phyloP scores from a whole-genome alignment of 139 green algal genomes.

The Coelastrella sp. region DNA sequence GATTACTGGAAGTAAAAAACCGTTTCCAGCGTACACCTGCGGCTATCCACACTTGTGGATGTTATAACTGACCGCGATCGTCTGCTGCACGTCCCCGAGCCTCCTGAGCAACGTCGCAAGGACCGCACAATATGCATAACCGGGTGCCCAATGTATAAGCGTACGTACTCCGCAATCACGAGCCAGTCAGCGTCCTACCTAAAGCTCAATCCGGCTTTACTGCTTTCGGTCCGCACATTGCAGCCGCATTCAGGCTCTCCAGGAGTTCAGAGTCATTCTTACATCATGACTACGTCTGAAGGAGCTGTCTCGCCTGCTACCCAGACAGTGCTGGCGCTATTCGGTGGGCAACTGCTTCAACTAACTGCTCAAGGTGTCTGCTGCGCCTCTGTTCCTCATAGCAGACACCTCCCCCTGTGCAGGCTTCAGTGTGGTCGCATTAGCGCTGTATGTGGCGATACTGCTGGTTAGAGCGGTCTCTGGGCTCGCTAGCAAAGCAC shows the following conservation, averaged over 20 bases:
- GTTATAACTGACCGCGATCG: too few relatives aligned
- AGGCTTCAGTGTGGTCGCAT: conserved; percentile 15
- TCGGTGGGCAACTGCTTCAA: conserved; percentile 25
- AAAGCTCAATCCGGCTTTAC: too few relatives aligned
- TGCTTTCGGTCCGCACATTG: too few relatives aligned
- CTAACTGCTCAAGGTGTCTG: background rate
- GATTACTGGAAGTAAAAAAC: too few relatives aligned
- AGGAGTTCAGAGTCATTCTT: background rate
- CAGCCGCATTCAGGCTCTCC: background rate
- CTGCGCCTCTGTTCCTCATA: background rate
- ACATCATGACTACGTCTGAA: background rate
- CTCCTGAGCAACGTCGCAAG: too few relatives aligned
- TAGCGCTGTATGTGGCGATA: conserved; percentile 3
- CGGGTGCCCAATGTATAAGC: too few relatives aligned
- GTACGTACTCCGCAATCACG: too few relatives aligned
- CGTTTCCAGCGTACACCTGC: too few relatives aligned
- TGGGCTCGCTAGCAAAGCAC: background rate
- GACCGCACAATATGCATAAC: too few relatives aligned
- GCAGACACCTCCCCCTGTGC: background rate
- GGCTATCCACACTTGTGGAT: too few relatives aligned
- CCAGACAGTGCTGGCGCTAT: conserved; percentile 8
- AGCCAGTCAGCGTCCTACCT: too few relatives aligned
- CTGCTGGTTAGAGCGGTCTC: background rate
- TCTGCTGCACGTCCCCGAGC: too few relatives aligned
- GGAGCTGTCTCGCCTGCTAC: background rate